phyloP scores from a whole-genome alignment of 768 basidiomycete genomes.

The Trametes cinnabarina region DNA sequence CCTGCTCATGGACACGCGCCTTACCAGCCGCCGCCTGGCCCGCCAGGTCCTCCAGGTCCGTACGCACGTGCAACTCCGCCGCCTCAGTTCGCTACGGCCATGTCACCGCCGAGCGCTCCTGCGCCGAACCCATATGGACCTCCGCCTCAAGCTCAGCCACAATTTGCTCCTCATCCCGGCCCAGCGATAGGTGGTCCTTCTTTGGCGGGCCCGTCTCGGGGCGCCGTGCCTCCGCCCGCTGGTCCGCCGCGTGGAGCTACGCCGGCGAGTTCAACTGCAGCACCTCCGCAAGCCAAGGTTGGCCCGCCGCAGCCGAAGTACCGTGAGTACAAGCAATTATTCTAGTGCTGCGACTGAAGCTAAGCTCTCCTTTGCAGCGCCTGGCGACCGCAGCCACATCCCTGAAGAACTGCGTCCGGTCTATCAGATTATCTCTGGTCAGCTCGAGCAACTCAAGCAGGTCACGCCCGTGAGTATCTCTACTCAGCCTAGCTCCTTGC shows the following conservation, averaged over 20 bases:
- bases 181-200: constrained; percentile 8
- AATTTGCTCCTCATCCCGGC: constrained; percentile 6
- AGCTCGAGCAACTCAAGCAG: constrained; percentile 68
- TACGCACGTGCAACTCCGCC: constrained; percentile 42
- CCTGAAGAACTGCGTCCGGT: constrained; percentile 65
- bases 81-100: constrained; percentile 33
- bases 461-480: constrained; percentile 63
- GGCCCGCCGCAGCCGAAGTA: constrained; percentile 52
- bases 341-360: constrained; percentile 4
- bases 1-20: constrained; percentile 22
- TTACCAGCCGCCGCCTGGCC: constrained; percentile 36
- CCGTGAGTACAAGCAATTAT: constrained; percentile 40
- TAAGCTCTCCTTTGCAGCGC: constrained; percentile 47
- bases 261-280: constrained; percentile 22
- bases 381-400: constrained; percentile 92
- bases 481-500: neutral
- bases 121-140: constrained; percentile 30
- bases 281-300: constrained; percentile 35
- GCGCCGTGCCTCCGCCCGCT: constrained; percentile 28
- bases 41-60: constrained; percentile 37
- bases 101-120: constrained; percentile 30
- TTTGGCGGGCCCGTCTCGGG: constrained; percentile 22
- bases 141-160: constrained; percentile 17
- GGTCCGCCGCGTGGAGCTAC: constrained; percentile 28
- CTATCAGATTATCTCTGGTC: constrained; percentile 61